Percentiles rank a stretch among this genome's conserved stretches.
phyloP scores from a whole-genome alignment of 495 filamentous ascomycete genomes.

The Penicillium maclennaniae region DNA sequence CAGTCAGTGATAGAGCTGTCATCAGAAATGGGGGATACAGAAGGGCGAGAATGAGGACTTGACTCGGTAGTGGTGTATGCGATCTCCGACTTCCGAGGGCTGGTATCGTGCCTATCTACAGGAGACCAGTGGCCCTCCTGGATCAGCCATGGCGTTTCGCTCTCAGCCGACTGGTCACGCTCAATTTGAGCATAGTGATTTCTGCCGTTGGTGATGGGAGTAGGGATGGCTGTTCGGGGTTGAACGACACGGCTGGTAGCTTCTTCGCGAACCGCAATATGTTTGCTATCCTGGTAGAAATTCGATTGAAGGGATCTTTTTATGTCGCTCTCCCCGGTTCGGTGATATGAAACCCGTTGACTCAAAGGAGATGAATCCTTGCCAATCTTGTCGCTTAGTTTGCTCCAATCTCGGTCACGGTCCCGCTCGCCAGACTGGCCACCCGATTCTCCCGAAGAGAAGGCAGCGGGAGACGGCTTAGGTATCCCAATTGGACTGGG shows the following conservation, averaged over 20 bases:
- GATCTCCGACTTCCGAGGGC: slow-evolving; percentile 15
- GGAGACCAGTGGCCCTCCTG: slow-evolving; percentile 26
- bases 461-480: slow-evolving; percentile 12
- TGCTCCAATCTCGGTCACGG: slow-evolving; percentile 32
- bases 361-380: slow-evolving; percentile 25
- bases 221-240: slow-evolving; percentile 27
- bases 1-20: slow-evolving; percentile 34
- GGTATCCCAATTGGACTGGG: slow-evolving; percentile 21
- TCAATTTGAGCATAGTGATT: slow-evolving; percentile 4
- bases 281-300: neutral
- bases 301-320: slow-evolving; percentile 2
- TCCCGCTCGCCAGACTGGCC: slow-evolving; percentile 21
- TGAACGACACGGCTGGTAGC: slow-evolving; percentile 19
- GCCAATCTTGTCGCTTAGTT: slow-evolving; percentile 27
- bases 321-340: slow-evolving; percentile 24
- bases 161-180: slow-evolving; percentile 4
- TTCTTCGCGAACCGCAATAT: neutral
- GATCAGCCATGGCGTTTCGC: slow-evolving; percentile 22
- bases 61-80: slow-evolving; percentile 27
- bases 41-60: slow-evolving; percentile 28
- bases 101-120: slow-evolving; percentile 15
- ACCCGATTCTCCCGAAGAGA: slow-evolving; percentile 14
- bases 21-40: slow-evolving; percentile 35
- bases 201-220: slow-evolving; percentile 19
- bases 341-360: slow-evolving; percentile 11